Conservation (phyloP, 305 asterid genomes). For the Fraxinus velutina region DNA sequence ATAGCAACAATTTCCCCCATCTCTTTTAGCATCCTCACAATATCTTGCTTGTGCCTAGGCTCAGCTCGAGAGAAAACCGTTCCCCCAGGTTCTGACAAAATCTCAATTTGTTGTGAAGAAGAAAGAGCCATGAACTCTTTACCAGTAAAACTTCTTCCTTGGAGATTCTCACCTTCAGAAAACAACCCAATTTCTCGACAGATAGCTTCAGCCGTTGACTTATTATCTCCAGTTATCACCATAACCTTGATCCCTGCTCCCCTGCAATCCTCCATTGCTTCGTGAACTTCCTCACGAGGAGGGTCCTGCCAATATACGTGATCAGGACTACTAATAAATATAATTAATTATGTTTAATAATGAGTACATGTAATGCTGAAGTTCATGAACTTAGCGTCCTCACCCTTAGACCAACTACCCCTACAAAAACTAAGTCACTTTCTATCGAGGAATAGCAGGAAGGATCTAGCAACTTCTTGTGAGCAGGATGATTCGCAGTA, state of each 20-base stretch:
- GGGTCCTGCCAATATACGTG: conserved; percentile 63
- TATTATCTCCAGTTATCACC: conserved; percentile 95
- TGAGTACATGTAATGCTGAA: neutral
- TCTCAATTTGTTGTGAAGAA: conserved; percentile 47
- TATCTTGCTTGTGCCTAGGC: conserved; percentile 90
- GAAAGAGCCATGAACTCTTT: conserved; percentile 79
- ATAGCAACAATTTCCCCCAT: conserved; percentile 88
- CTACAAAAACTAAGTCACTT: conserved; percentile 70
- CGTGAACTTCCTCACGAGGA: conserved; percentile 82
- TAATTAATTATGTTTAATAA: neutral
- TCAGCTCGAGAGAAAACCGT: conserved; percentile 84
- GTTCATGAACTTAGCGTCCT: conserved; percentile 20
- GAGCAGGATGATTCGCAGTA: conserved; percentile 62
- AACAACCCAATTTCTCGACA: conserved; percentile 71
- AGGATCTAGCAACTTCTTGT: conserved; percentile 72
- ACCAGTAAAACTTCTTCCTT: conserved; percentile 65
- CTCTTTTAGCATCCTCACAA: conserved; percentile 80
- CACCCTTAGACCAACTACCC: conserved; percentile 83
- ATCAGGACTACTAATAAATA: neutral
- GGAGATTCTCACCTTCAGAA: conserved; percentile 51
- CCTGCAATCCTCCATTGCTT: conserved; percentile 70
- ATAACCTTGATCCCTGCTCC: conserved; percentile 82
- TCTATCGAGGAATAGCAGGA: conserved; percentile 65
- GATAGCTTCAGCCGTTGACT: conserved; percentile 88
- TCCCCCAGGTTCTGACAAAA: conserved; percentile 68